These are phyloP conservation scores for Ascochyta fabae DNA, from an alignment of 2,329 filamentous ascomycete species.

Conservation along the genomic window DNA sequence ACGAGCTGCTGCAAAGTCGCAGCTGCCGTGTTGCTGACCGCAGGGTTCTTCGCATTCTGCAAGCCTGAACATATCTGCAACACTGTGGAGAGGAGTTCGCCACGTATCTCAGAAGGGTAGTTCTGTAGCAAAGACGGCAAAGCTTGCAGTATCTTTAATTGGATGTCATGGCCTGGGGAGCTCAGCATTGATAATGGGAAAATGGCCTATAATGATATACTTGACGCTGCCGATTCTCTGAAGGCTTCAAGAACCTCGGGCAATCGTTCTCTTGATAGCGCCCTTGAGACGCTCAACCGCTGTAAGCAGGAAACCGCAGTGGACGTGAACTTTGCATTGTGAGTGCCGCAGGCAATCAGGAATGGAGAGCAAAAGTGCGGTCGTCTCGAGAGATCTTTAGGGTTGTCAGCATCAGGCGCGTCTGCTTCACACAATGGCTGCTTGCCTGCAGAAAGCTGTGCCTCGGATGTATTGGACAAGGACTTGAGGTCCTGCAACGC, in stretches of 20 bases:
- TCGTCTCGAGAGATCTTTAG: slow-evolving; percentile 78
- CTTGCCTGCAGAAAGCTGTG: slow-evolving; percentile 74
- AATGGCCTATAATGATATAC: slow-evolving; percentile 55
- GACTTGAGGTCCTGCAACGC: slow-evolving; percentile 87
- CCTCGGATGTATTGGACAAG: slow-evolving; percentile 75
- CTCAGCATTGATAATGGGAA: slow-evolving; percentile 16
- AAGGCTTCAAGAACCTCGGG: slow-evolving; percentile 88
- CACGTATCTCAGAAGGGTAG: slow-evolving; percentile 81
- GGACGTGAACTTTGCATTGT: slow-evolving; percentile 86
- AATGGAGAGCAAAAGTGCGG: slow-evolving; percentile 91
- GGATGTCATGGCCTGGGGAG: slow-evolving; percentile 75
- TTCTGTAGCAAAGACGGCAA: slow-evolving; percentile 89
- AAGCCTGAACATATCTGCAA: slow-evolving; percentile 91
- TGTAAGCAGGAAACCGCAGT: slow-evolving; percentile 90
- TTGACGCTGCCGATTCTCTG: slow-evolving; percentile 75
- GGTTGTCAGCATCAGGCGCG: slow-evolving; percentile 2
- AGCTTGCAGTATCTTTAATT: slow-evolving; percentile 93
- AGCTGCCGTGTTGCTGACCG: slow-evolving; percentile 93
- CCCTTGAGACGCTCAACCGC: slow-evolving; percentile 81
- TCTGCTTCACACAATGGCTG: not conserved
- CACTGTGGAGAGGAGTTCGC: slow-evolving; percentile 79
- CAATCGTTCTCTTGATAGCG: slow-evolving; percentile 78
- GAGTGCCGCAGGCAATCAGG: slow-evolving; percentile 87
- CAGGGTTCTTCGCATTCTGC: slow-evolving; percentile 88
- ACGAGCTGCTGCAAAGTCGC: slow-evolving; percentile 96